Evolutionary conservation across 2,329 filamentous ascomycete genomes (phyloP), one percentile per base, ranked within the genome.

Genomic region (Hyphodiscus sp.): DNA sequence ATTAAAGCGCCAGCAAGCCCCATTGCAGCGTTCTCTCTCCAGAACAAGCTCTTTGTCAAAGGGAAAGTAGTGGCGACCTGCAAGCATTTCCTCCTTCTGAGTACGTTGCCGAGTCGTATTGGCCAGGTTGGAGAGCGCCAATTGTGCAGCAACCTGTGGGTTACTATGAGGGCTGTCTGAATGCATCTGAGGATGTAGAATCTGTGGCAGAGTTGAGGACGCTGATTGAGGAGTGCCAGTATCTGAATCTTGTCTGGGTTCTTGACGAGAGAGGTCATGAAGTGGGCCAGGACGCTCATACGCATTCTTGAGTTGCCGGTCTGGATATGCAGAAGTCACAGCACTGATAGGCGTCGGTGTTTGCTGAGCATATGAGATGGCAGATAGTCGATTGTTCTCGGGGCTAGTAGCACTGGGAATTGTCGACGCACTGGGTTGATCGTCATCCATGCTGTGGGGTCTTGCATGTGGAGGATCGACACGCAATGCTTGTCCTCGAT

Each of bases 41-140:
- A 88, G 78, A 15, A 88, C 79, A 5, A 99, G 78, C 63, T 90
- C 85, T 56, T 83, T 80, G 66, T 89, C 84, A 58, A 86, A 91
- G 7, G 89, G 88, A 56, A 84, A 85, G 70, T 90, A 97, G n/a
- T 82, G 79, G 42, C 87, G 79, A 13, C 89, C 89, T 30, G 78
- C 77, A 16, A 95, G 74, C 92, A 97, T 97, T 68, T 94, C 90
- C 56, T 95, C 87, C 70, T 94, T 94, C 67, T 96, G 89, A 1
- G 84, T 86, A 56, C 77, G 72, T 63, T 41, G 61, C 45, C 63
- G 59, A 45, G 15, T 58, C 20, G 58, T 58, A 15, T 59, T 65
- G 45, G 64, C 65, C 46, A 65, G 65, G 47, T 67, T 68, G 16
- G 63, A 66, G 20, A 67, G 57, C 10, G 63, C 65, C n/a, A 68